phyloP scores from a whole-genome alignment of 2,329 filamentous ascomycete genomes.

The Paraphaeosphaeria minitans region DNA sequence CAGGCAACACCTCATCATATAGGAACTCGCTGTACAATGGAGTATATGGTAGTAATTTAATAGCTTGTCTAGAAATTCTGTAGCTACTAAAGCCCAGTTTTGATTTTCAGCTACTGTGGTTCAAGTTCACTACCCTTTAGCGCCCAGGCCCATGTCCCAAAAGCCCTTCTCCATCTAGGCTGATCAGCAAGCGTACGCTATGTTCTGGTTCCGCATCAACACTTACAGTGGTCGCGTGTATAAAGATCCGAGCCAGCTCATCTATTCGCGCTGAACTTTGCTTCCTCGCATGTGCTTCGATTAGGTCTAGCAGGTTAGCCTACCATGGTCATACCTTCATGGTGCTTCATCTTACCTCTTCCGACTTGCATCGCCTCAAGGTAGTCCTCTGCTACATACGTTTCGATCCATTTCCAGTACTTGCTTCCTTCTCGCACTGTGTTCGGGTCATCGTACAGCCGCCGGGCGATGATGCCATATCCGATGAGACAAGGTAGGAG shows the following conservation, averaged over 20 bases:
- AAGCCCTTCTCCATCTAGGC: constrained; percentile 73
- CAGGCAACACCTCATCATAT: too few relatives aligned
- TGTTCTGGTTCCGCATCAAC: constrained; percentile 3
- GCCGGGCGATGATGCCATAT: constrained; percentile 77
- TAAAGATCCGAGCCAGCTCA: constrained; percentile 81
- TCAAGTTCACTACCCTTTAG: neutral
- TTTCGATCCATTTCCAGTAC: constrained; percentile 92
- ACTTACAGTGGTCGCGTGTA: constrained; percentile 80
- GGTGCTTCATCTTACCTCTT: constrained; percentile 59
- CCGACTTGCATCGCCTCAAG: constrained; percentile 71
- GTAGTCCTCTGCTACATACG: constrained; percentile 84
- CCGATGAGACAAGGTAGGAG: constrained; percentile 89
- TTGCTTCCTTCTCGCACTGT: constrained; percentile 68
- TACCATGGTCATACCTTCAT: constrained; percentile 1
- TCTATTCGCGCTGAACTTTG: constrained; percentile 79
- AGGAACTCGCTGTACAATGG: too few relatives aligned
- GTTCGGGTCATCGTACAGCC: constrained; percentile 67
- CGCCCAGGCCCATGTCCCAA: constrained; percentile 69
- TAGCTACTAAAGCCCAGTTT: too few relatives aligned
- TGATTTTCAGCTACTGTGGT: too few relatives aligned
- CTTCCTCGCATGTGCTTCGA: constrained; percentile 75
- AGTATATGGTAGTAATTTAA: too few relatives aligned
- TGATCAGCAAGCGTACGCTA: constrained; percentile 17
- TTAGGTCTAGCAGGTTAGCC: constrained; percentile 59
- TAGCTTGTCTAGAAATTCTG: too few relatives aligned